Percentiles rank a stretch among this genome's conserved stretches.
phyloP scores from a whole-genome alignment of 2,329 filamentous ascomycete species.

The Massarina eburnea region DNA sequence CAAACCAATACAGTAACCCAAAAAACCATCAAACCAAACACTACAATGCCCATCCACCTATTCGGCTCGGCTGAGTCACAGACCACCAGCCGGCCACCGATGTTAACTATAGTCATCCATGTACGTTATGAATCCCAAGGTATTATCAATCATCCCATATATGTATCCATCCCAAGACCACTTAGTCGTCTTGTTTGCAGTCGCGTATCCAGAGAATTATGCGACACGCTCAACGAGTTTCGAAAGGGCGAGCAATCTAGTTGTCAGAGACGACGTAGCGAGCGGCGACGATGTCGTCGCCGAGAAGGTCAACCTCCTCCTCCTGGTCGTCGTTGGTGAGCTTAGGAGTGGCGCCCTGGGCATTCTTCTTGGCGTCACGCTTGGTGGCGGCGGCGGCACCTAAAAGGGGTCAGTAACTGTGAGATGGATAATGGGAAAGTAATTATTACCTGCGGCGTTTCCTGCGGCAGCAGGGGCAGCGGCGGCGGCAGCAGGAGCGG shows the following conservation, averaged over 20 bases:
- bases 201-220: too few relatives aligned
- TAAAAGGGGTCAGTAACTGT: neutral
- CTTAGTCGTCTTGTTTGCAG: too few relatives aligned
- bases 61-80: too few relatives aligned
- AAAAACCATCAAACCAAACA: too few relatives aligned
- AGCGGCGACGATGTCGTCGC: constrained; percentile 12
- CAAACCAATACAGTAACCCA: too few relatives aligned
- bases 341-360: constrained; percentile 10
- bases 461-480: constrained; percentile 1
- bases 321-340: constrained; percentile 39
- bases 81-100: too few relatives aligned
- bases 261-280: constrained; percentile 8
- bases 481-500: neutral
- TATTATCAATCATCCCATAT: too few relatives aligned
- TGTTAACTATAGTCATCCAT: too few relatives aligned
- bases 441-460: neutral
- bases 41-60: too few relatives aligned
- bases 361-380: constrained; percentile 16
- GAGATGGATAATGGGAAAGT: neutral
- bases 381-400: constrained; percentile 14
- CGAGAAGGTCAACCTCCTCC: constrained; percentile 35
- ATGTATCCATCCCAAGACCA: too few relatives aligned
- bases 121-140: too few relatives aligned
- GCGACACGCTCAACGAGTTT: too few relatives aligned
- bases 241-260: constrained; percentile 1